Conservation (phyloP, 768 basidiomycete genomes). For the Tephrocybe sp. region DNA sequence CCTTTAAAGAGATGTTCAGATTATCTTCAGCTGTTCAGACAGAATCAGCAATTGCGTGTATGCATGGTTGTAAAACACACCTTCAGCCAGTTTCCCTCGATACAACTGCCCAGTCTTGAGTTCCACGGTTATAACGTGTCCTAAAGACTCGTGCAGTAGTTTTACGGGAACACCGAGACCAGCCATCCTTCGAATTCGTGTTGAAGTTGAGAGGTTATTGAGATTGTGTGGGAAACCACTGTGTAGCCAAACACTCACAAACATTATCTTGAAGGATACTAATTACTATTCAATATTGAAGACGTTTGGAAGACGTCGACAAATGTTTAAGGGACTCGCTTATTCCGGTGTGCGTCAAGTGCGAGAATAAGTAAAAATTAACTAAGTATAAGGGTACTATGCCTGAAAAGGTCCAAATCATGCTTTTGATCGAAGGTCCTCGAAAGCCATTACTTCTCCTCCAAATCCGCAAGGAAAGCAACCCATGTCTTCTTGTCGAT, state of each 20-base stretch:
- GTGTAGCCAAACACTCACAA: conserved; percentile 19
- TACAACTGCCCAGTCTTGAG: conserved; percentile 97
- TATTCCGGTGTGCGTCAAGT: too few relatives aligned
- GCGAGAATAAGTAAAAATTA: too few relatives aligned
- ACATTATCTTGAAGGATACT: conserved; percentile 9
- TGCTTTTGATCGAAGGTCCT: neutral
- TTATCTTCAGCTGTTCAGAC: conserved; percentile 87
- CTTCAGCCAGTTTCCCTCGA: conserved; percentile 95
- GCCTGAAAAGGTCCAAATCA: neutral
- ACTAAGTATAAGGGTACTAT: too few relatives aligned
- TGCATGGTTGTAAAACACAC: conserved; percentile 40
- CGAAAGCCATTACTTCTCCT: conserved; percentile 44
- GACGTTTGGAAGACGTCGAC: too few relatives aligned
- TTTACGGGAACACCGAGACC: conserved; percentile 95
- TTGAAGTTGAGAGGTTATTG: conserved; percentile 12
- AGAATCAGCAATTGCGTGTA: conserved; percentile 4
- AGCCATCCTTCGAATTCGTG: conserved; percentile 48
- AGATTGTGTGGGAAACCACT: conserved; percentile 15
- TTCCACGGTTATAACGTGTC: conserved; percentile 97
- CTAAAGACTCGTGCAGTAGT: conserved; percentile 92
- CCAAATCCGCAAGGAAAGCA: conserved; percentile 75
- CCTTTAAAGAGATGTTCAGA: conserved; percentile 91
- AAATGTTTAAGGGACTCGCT: too few relatives aligned
- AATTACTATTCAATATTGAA: too few relatives aligned
- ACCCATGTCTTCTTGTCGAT: conserved; percentile 97